Percentiles rank a stretch among this genome's conserved stretches.
Evolutionary conservation across 2,329 filamentous ascomycete genomes (phyloP).

Genomic region (Aspergillus costaricaensis): DNA sequence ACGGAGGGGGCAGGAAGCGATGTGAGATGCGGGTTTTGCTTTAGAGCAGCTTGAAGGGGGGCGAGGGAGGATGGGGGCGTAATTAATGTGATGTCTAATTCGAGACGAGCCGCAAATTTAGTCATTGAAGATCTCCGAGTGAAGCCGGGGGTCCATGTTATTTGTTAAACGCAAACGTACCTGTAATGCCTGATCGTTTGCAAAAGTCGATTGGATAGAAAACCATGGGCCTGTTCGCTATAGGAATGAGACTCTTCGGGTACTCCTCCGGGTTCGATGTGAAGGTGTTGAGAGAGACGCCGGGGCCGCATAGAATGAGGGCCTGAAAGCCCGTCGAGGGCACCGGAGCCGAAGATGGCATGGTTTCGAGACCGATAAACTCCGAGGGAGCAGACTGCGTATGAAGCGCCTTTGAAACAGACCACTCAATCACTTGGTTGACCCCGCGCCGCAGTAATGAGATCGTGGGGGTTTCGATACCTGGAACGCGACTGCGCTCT

Average conservation of each 20-base stretch:
- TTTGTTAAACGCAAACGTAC: slow-evolving; percentile 28
- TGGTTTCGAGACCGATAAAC: slow-evolving; percentile 4
- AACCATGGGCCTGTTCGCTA: slow-evolving; percentile 54
- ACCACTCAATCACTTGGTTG: not conserved
- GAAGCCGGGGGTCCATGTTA: not conserved
- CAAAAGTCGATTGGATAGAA: slow-evolving; percentile 54
- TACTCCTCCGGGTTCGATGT: slow-evolving; percentile 51
- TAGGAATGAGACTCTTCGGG: slow-evolving; percentile 52
- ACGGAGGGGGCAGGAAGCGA: slow-evolving; percentile 50
- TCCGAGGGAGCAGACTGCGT: not conserved
- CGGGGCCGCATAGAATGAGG: slow-evolving; percentile 51
- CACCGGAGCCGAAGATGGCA: slow-evolving; percentile 47
- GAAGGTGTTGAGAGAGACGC: slow-evolving; percentile 53
- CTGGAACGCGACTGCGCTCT: too few species aligned
- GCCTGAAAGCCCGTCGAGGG: slow-evolving; percentile 59
- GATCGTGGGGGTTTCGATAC: not conserved
- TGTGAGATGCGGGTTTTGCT: slow-evolving; percentile 53
- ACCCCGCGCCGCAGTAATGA: not conserved
- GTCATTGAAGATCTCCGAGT: too few species aligned
- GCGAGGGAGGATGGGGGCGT: slow-evolving; percentile 48
- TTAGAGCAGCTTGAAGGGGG: slow-evolving; percentile 49
- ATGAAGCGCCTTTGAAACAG: not conserved
- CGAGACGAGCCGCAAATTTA: not conserved
- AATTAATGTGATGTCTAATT: slow-evolving; percentile 49
- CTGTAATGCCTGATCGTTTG: slow-evolving; percentile 51